A percentile compares a stretch with the other conserved stretches of the same genome.
Evolutionary conservation across 23 red algal genomes (phyloP).

Genomic region (Cyanidium caldarium): DNA sequence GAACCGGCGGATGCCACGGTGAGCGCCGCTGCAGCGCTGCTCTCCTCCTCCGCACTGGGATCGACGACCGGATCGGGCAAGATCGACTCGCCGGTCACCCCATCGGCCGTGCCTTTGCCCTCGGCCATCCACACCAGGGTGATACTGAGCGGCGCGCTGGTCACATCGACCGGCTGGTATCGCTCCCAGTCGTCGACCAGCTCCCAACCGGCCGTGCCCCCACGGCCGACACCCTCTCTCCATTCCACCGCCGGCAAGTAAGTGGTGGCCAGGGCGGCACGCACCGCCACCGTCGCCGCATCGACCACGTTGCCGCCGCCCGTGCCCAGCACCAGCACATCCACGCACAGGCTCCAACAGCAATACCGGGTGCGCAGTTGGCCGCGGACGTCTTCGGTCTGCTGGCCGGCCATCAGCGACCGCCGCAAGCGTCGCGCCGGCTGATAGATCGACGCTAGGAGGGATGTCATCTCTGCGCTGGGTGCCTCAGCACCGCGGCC

Average conservation of each 20-base stretch:
- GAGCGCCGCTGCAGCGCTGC: background rate
- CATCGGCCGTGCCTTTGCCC: no score
- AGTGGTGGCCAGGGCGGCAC: constrained; percentile 6
- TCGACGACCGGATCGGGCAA: no score
- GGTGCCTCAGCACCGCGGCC: background rate
- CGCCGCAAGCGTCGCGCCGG: background rate
- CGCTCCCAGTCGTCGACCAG: background rate
- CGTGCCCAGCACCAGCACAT: constrained; percentile 11
- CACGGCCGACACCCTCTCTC: background rate
- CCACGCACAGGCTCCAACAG: constrained; percentile 10
- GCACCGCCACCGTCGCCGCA: background rate
- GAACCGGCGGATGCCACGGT: background rate
- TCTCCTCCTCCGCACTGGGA: background rate
- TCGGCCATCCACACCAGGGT: background rate
- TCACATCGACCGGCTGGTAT: background rate
- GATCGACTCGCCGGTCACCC: no score
- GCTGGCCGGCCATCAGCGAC: background rate
- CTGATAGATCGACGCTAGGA: background rate
- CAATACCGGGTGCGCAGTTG: background rate
- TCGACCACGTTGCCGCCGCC: constrained; percentile 11
- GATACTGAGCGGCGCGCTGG: background rate
- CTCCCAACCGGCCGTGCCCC: constrained; percentile 8
- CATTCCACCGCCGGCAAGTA: constrained; percentile 1
- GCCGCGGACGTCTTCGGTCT: background rate
- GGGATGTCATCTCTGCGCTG: background rate